Percentiles rank a stretch among this genome's conserved stretches.
phyloP scores from a whole-genome alignment of 352 stramenopile species.

The Achlya hypogyna region DNA sequence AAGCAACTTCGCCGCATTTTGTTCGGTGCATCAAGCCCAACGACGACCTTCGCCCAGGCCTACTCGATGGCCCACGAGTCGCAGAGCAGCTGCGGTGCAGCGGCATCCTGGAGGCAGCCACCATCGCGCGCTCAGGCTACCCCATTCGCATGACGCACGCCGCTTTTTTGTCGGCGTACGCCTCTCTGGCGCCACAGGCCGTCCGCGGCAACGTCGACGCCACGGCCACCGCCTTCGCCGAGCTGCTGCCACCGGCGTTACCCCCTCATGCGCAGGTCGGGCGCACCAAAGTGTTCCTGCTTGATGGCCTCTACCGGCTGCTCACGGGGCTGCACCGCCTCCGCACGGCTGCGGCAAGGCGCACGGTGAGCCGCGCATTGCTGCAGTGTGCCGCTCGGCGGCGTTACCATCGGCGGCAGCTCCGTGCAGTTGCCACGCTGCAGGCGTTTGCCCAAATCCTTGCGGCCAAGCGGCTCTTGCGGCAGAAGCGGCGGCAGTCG shows the following conservation, averaged over 20 bases:
- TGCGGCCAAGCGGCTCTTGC: not conserved
- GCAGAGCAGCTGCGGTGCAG: conserved; percentile 83
- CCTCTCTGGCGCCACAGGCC: not conserved
- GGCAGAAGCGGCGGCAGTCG: too few species aligned
- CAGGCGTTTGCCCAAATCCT: not conserved
- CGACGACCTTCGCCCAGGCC: conserved; percentile 42
- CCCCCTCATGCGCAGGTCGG: not conserved
- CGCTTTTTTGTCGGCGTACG: conserved; percentile 79
- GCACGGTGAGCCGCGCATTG: not conserved
- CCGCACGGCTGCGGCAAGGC: not conserved
- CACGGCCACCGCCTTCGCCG: not conserved
- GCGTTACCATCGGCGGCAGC: not conserved
- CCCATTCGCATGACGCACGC: conserved; percentile 93
- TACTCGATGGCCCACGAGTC: conserved; percentile 62
- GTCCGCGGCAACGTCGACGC: not conserved
- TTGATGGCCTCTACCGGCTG: not conserved
- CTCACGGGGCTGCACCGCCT: not conserved
- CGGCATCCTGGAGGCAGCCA: conserved; percentile 81
- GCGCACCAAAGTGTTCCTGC: conserved; percentile 12
- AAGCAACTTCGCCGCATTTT: conserved; percentile 90
- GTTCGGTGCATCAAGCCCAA: conserved; percentile 88
- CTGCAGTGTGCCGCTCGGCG: not conserved
- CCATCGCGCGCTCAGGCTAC: conserved; percentile 82
- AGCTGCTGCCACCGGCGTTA: not conserved
- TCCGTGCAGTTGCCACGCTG: not conserved